Base-by-base conservation (phyloP, 2,329 filamentous ascomycete genomes). In the Paradendryphiella salina region DNA sequence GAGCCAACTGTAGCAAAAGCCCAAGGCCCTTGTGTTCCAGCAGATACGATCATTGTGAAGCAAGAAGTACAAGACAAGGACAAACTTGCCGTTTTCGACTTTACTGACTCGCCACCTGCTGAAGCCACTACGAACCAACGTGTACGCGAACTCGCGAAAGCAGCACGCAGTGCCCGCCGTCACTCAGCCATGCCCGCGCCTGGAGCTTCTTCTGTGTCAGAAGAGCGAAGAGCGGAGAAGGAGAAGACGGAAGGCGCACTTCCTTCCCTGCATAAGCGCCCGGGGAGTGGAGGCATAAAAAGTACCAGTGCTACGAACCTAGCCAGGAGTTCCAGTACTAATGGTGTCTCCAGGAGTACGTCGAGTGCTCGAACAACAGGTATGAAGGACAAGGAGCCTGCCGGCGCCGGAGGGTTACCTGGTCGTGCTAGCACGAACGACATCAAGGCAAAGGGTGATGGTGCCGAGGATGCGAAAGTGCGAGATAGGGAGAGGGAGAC, bases 41-140 rank as follows among this genome's bases (percentile, higher is more conserved):
- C 45, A 7, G 31, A 46, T 7, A 49, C 46, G 11, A 29, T 28
- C n/a, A 18, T 49, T n/a, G 20, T 51, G 6, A 58, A 56, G 21
- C 43, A 53, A 50, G 60, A 64, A 44, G 21, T 35, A n/a, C 45
- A 47, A 34, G 50, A 60, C n/a, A 63, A 60, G 17, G 62, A 67
- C 33, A 61, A 64, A 17, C 59, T 74, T 2, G 72, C 69, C 15
- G 64, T 75, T 15, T 74, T 73, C 54, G 72, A 74, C 52, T 73
- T 74, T 50, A 67, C 59, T 3, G 67, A 70, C 29, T 71, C 70
- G 0, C 71, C 71, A 3, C 66, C 71, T 10, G 57, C 44, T 18
- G 61, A 66, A 11, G 31, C 52, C 26, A 18, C 49, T 3, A 35
- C 51, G 11, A 61, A 55, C 18, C 51, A 46, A n/a, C 58, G 61